Evolutionary conservation across 1,284 basidiomycete species (phyloP), one percentile per base, ranked within the genome.

Genomic region (Schizopora paradoxa): DNA sequence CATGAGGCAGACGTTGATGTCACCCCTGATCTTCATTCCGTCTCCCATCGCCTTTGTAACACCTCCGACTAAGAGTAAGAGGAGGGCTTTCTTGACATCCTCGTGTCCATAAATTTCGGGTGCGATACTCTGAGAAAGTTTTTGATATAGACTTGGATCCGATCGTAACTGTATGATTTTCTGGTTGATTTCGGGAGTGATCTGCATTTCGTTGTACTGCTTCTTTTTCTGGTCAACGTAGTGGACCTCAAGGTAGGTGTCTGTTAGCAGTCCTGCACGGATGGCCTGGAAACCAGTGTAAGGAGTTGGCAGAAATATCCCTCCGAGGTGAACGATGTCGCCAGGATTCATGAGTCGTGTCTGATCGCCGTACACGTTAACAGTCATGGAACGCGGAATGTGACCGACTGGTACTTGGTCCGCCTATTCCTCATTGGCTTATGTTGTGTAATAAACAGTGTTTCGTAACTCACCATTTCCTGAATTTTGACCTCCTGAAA

Each of bases 321-420:
- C 90, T 19, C 90, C 88, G 26, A 99, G 71, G 62, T 98, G 85
- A 28, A 98, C 87, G 21, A 97, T 86, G 61, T 99, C 96, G 23
- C 96, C 96, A 0, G 96, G 96, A 59, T 87, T 96, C 81, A 98
- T 86, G 39, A 79, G 72, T 31, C 96, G 86, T 3, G 93, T 95
- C 35, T 97, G 75, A 47, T 78, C 84, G 10, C 96, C 96, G 56
- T 91, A 85, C 29, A 99, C 74, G 63, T 99, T 94, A 23, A 98
- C 67, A 0, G 93, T 94, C 96, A 98, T 99, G 2, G 93, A 93
- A 28, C 96, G 86, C 25, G 96, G 96, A 50, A 99, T 99, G 63
- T 99, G 96, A 3, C 96, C 96, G 28, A 99, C 94, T 18, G 96
- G 96, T 0, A 99, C 96, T 82, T 99, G 96, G 61, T 99, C 96